A percentile compares a stretch with the other conserved stretches of the same genome.
These are phyloP conservation scores for Pestalotiopsis sp. DNA, from an alignment of 2,329 filamentous ascomycete genomes.

Conservation along the genomic window DNA sequence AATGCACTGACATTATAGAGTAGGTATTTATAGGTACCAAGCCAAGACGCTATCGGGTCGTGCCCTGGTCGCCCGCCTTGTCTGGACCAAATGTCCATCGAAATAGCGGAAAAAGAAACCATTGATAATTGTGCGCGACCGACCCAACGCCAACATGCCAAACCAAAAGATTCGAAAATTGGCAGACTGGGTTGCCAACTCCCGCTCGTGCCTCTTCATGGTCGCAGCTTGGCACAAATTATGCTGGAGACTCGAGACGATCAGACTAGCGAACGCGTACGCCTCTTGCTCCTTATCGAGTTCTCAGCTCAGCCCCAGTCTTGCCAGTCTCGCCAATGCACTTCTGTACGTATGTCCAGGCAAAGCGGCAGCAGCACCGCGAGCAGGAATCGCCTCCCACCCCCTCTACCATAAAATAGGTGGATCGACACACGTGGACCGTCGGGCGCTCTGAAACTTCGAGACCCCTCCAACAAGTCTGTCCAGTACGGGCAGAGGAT, in stretches of 20 bases:
- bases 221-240: constrained; percentile 6
- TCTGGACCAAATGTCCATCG: neutral
- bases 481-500: too few species aligned
- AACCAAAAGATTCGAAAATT: too few species aligned
- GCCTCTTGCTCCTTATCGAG: neutral
- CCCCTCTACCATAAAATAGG: neutral
- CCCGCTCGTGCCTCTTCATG: neutral
- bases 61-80: neutral
- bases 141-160: neutral
- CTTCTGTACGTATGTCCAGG: too few species aligned
- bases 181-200: neutral
- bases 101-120: neutral
- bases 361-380: too few species aligned
- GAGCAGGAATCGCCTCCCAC: too few species aligned
- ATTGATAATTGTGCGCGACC: neutral
- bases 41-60: neutral
- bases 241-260: constrained; percentile 1
- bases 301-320: neutral
- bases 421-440: neutral
- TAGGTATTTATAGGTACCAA: neutral
- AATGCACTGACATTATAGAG: neutral
- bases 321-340: too few species aligned
- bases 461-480: neutral
- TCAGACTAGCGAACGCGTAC: constrained; percentile 5
- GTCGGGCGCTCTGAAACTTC: neutral